Percentiles rank a stretch among this genome's conserved stretches.
Evolutionary conservation across 2,329 filamentous ascomycete species (phyloP).

Genomic region (Colletotrichum sp.): DNA sequence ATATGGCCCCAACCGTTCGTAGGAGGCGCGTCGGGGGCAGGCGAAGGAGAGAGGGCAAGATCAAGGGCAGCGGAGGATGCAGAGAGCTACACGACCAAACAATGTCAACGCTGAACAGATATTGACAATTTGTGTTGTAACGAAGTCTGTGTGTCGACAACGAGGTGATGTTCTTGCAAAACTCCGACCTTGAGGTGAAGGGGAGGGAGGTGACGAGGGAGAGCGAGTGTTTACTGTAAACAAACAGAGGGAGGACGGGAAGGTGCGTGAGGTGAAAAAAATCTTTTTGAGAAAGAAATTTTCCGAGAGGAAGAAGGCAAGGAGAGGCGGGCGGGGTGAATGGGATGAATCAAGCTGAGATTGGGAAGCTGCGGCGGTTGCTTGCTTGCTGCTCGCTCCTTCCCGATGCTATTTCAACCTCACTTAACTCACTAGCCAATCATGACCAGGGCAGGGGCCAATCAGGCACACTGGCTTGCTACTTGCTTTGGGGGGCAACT

Average conservation of each 20-base stretch:
- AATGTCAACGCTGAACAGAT: constrained; percentile 32
- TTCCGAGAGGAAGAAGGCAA: neutral
- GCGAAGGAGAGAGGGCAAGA: constrained; percentile 73
- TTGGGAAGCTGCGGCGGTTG: neutral
- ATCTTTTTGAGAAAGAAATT: neutral
- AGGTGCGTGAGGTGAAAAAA: neutral
- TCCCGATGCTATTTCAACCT: neutral
- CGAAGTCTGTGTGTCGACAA: constrained; percentile 4
- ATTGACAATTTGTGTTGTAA: constrained; percentile 21
- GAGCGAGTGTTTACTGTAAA: neutral
- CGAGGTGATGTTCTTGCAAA: neutral
- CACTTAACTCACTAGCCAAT: neutral
- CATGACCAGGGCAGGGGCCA: neutral
- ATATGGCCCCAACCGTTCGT: constrained; percentile 65
- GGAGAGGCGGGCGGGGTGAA: neutral
- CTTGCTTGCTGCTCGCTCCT: neutral
- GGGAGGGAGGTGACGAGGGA: neutral
- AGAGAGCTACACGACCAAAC: constrained; percentile 65
- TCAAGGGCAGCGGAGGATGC: constrained; percentile 83
- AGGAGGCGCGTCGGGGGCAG: constrained; percentile 59
- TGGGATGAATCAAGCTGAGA: constrained; percentile 8
- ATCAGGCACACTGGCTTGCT: neutral
- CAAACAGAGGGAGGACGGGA: neutral
- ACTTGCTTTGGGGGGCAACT: neutral
- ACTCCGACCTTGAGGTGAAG: neutral